Evolutionary conservation across 2,329 filamentous ascomycete species (phyloP), one percentile per base, ranked within the genome.

Genomic region (Aspergillus novofumigatus): DNA sequence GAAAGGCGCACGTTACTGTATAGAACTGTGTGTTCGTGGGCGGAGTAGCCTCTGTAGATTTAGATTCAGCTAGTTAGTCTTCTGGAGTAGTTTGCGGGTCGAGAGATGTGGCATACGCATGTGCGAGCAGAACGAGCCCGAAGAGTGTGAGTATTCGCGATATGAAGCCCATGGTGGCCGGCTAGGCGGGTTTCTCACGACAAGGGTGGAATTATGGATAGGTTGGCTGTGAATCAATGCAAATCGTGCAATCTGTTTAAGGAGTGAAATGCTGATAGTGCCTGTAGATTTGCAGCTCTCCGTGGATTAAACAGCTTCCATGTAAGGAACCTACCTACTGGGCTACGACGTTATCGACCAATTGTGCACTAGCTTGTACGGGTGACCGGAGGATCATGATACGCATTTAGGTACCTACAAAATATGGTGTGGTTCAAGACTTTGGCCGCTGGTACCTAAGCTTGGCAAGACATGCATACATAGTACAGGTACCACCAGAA

Each of bases 21-120:
- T 51, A 96, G 83, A 23, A 86, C 81, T 6, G 91, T 89, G 77
- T 96, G 90, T 78, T 99, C 94, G 75, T 96, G 90, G 49, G 92
- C 92, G 52, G 94, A 99, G 77, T 97, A 99, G 77, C 92, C 95
- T 62, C 94, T 99, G 71, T 54, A 54, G 14, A 41, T 47, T 11
- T 1, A 11, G 9, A 14, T 50, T 49, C 51, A 51, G 48, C 48
- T 25, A 49, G 21, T 17, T 25, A 32, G 52, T 45, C 3, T n/a
- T 38, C 11, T 21, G 25, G 49, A 38, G n/a, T 44, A 38, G 21
- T 59, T 51, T 58, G 35, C 29, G 49, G 2, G 17, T 6, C 32
- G 9, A 20, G 4, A 29, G 29, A 49, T 47, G 59, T 3, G 51
- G 73, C 90, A 75, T 86, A 97, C 93, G 92, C 90, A 76, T 97